These are phyloP conservation scores for Talaromyces sp. DNA, from an alignment of 2,329 filamentous ascomycete species.

Conservation along the genomic window DNA sequence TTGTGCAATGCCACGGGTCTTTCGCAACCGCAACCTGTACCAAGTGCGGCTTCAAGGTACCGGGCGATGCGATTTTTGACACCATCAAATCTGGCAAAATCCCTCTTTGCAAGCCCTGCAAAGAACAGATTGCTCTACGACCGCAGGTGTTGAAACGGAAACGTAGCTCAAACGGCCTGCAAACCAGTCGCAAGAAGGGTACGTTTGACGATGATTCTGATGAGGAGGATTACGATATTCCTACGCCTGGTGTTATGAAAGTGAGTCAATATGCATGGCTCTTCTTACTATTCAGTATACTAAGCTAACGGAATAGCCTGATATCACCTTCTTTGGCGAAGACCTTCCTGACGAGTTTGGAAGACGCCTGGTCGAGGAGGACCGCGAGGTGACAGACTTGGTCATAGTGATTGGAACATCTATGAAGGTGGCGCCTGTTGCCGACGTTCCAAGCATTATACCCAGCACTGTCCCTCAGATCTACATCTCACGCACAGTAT, in stretches of 20 bases:
- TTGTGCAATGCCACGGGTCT: slow-evolving; percentile 94
- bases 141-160: slow-evolving; percentile 52
- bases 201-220: slow-evolving; percentile 56
- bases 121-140: slow-evolving; percentile 51
- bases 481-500: slow-evolving; percentile 74
- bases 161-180: slow-evolving; percentile 47
- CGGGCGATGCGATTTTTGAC: slow-evolving; percentile 72
- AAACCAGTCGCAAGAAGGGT: slow-evolving; percentile 54
- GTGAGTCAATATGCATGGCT: slow-evolving; percentile 24
- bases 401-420: slow-evolving; percentile 95
- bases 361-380: slow-evolving; percentile 72
- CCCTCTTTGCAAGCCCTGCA: slow-evolving; percentile 72
- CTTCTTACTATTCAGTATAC: not conserved
- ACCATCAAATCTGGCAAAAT: slow-evolving; percentile 74
- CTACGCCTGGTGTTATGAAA: slow-evolving; percentile 76
- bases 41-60: slow-evolving; percentile 70
- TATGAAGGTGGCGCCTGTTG: slow-evolving; percentile 92
- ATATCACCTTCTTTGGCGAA: slow-evolving; percentile 98
- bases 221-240: slow-evolving; percentile 61
- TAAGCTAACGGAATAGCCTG: slow-evolving; percentile 53
- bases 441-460: slow-evolving; percentile 79
- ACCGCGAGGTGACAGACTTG: slow-evolving; percentile 76
- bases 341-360: slow-evolving; percentile 80
- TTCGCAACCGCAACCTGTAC: slow-evolving; percentile 91
- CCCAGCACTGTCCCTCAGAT: slow-evolving; percentile 81